Base-by-base conservation (phyloP, 495 filamentous ascomycete genomes). In the Umbilicaria muhlenbergii region DNA sequence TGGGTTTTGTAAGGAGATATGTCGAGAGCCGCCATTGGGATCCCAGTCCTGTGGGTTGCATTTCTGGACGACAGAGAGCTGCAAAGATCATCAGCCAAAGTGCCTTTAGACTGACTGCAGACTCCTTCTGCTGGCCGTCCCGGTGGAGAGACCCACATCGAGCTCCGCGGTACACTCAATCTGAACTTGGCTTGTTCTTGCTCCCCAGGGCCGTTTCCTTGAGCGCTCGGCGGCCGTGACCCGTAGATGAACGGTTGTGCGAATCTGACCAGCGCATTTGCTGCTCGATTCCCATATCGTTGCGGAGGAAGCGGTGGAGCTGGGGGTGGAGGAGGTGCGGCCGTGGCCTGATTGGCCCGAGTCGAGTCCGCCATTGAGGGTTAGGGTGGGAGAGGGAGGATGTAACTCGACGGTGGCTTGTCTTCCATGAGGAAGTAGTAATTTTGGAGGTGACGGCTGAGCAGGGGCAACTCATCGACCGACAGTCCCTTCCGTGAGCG, bases 1-100 rank as follows among this genome's bases (percentile, higher is more conserved):
- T 80, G 75, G 39, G 77, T 81, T 49, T 78, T 71, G 51, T 81
- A 73, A 32, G 80, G 77, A 16, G 86, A 91, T 44, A 79, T 75
- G 59, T 89, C 87, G 50, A 94, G 66, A 43, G 80, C 77, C 32
- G 73, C 59, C 44, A 93, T 82, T 14, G 83, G 75, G 17, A 78
- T 72, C 36, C 80, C 74, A 18, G 83, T 86, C 36, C 71, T 67
- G 59, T 89, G 81, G 39, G 73, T 72, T 31, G 78, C 72, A 40
- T 84, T 79, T 58, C 88, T 82, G 5, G 83, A 80, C 36, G 76
- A 74, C 46, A 67, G 72, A 19, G 81, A 75, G 45, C 83, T 71
- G 11, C 12, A 14, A 32, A 14, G 11, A 38, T 3, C 16, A 32
- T 51, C 40, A 51, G 35, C 16, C 2, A 10, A 32, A 31, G 10